phyloP scores from a whole-genome alignment of 768 basidiomycete species.

The Rhodotorula toruloides region DNA sequence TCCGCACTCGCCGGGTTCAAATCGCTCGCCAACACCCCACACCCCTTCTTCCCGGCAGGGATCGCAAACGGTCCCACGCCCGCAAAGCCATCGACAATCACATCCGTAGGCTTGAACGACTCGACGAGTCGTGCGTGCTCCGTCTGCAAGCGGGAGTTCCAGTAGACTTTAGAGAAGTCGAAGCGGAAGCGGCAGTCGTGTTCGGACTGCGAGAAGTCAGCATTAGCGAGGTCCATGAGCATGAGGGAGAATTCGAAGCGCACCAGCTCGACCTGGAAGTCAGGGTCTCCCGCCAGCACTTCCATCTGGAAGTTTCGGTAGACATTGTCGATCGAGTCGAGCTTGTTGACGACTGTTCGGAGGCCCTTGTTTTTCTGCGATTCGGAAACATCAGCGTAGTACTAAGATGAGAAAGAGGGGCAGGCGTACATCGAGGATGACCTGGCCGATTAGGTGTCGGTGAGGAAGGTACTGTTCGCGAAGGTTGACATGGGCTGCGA shows the following conservation, averaged over 20 bases:
- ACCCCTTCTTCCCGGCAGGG: conserved; percentile 87
- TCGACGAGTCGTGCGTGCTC: conserved; percentile 84
- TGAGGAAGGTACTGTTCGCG: conserved; percentile 85
- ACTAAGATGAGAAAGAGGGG: too few relatives aligned
- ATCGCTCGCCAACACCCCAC: conserved; percentile 77
- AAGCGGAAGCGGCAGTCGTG: conserved; percentile 81
- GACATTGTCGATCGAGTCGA: conserved; percentile 72
- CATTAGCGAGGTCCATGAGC: background rate
- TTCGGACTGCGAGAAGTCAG: conserved; percentile 59
- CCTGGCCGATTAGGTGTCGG: conserved; percentile 81
- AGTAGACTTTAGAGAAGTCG: conserved; percentile 92
- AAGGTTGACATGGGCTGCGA: conserved; percentile 81
- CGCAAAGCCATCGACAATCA: conserved; percentile 90
- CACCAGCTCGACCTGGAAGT: conserved; percentile 83
- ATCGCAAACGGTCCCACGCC: conserved; percentile 95
- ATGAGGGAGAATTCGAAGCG: conserved; percentile 42
- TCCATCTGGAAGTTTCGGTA: conserved; percentile 98
- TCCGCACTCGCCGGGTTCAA: conserved; percentile 82
- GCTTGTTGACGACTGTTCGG: conserved; percentile 89
- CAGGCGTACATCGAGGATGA: conserved; percentile 74
- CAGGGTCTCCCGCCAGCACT: conserved; percentile 79
- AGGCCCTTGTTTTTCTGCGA: conserved; percentile 76
- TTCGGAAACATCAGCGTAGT: background rate
- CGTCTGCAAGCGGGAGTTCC: conserved; percentile 90
- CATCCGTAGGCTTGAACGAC: conserved; percentile 61